Base-by-base conservation (phyloP, 768 basidiomycete genomes). In the Dioszegia crocea region DNA sequence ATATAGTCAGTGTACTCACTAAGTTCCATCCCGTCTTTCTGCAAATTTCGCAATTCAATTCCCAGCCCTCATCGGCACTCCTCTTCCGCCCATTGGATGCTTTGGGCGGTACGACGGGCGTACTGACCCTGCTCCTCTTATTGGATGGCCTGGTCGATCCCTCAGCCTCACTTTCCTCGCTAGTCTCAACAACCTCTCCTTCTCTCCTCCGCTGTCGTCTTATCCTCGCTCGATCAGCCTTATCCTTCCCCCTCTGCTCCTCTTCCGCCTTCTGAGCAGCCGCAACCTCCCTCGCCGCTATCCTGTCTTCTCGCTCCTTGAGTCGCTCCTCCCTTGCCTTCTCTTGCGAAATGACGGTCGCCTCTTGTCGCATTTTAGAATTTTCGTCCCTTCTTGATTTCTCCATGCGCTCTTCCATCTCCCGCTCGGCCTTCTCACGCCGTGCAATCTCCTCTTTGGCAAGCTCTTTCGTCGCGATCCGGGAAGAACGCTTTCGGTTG, bases 401-500 rank as follows among this genome's bases (percentile, higher is more conserved):
- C 60, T 75, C 73, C 76, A 77, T 77, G 0, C 76, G 67, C 39
- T 67, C 71, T 55, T 77, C 76, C 59, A 74, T 70, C 48, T 74
- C 71, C 4, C 66, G 59, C 29, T 65, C 60, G 14, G 84, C 83
- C 8, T 83, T 81, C 24, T 83, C 76, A 33, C 83, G 80, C 21
- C 86, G 85, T 62, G 63, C 24, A 47, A 87, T 84, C 74, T 91
- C 72, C 33, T 72, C 71, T 52, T 84, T 84, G 75, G 89, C 89
- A 33, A 79, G 83, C 74, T 94, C 91, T 65, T 84, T 86, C 38
- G 86, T 78, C 2, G 89, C 88, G 57, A 96, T 85, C 30, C 93
- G 87, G 17, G 89, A 89, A 0, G 91, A 94, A 23, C 92, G 86
- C 75, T 97, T 96, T 59, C 92, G 85, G 60, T 89, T 88, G 24